phyloP scores from a whole-genome alignment of 2,329 filamentous ascomycete species.

The Cladosporium sp. region DNA sequence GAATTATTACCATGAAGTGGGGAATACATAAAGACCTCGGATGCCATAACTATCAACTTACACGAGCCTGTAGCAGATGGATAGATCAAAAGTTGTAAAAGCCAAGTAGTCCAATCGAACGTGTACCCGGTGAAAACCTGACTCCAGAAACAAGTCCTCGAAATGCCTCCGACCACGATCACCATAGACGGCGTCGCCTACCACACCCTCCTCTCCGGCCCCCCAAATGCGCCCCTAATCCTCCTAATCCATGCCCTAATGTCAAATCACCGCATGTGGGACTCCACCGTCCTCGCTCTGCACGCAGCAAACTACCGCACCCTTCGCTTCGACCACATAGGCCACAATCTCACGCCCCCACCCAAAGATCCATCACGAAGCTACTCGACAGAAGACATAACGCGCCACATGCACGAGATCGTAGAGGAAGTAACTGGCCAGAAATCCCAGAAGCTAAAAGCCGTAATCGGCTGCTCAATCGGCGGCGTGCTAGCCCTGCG shows the following conservation, averaged over 20 bases:
- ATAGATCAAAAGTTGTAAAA: too few species aligned
- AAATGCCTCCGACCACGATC: slow-evolving; percentile 15
- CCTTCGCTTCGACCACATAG: slow-evolving; percentile 27
- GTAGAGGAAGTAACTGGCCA: slow-evolving; percentile 16
- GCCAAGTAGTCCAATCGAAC: too few species aligned
- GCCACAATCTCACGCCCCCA: slow-evolving; percentile 24
- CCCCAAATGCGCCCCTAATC: slow-evolving; percentile 15
- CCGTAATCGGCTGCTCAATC: slow-evolving; percentile 27
- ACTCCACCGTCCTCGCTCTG: slow-evolving; percentile 21
- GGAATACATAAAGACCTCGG: not conserved
- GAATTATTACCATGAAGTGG: not conserved
- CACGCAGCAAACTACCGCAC: slow-evolving; percentile 23
- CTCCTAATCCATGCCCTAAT: slow-evolving; percentile 29
- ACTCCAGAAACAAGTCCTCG: not conserved
- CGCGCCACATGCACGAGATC: slow-evolving; percentile 24
- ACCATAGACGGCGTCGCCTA: slow-evolving; percentile 25
- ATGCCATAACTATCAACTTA: not conserved
- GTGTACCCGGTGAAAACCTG: not conserved
- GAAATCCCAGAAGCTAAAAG: slow-evolving; percentile 15
- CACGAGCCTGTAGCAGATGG: too few species aligned
- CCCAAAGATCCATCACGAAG: slow-evolving; percentile 9
- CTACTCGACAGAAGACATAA: slow-evolving; percentile 22
- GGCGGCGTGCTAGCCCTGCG: slow-evolving; percentile 26
- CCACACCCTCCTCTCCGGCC: slow-evolving; percentile 22
- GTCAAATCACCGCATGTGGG: slow-evolving; percentile 27